phyloP scores from a whole-genome alignment of 176 grass and related monocot species.

The barley (Hordeum vulgare) region MorexV3_pseudomolecules_assembly NC_058522.1:519209389-519209888 shows the following conservation, averaged over 20 bases:
- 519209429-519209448: too few relatives aligned
- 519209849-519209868: neutral
- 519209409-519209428: too few relatives aligned
- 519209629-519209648: too few relatives aligned
- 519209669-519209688: neutral
- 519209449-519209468: too few relatives aligned
- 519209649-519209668: neutral
- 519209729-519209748: neutral
- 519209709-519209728: neutral
- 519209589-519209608: too few relatives aligned
- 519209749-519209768: neutral
- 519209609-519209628: too few relatives aligned
- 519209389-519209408: too few relatives aligned
- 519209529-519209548: neutral
- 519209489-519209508: too few relatives aligned
- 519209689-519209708: neutral
- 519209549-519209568: neutral
- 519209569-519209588: too few relatives aligned
- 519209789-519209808: neutral
- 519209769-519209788: neutral
- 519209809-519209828: neutral
- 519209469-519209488: too few relatives aligned
- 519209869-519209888: neutral
- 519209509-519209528: neutral
- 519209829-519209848: neutral